A percentile compares a stretch with the other conserved stretches of the same genome.
Evolutionary conservation across 208 protist species (phyloP).

Genomic region (Leishmania aethiopica): DNA sequence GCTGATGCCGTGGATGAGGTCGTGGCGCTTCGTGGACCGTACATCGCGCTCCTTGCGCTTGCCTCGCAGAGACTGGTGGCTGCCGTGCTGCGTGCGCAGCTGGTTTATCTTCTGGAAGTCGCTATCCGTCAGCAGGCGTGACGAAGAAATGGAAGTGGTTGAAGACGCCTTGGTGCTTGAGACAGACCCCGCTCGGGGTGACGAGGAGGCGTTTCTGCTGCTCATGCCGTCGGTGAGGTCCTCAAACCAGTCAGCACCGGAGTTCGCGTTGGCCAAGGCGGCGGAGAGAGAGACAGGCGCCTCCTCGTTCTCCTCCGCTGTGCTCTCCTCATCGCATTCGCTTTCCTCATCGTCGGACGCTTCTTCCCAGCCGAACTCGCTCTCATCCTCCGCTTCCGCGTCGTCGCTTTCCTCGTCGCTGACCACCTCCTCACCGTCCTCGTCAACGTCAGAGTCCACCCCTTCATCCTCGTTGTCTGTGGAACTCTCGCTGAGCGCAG

Average conservation of each 20-base stretch:
- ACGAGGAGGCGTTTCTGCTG: conserved; percentile 17
- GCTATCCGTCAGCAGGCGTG: conserved; percentile 77
- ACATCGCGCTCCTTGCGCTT: conserved; percentile 72
- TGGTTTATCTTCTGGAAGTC: conserved; percentile 87
- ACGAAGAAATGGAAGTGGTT: conserved; percentile 44
- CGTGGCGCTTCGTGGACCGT: conserved; percentile 50
- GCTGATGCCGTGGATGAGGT: conserved; percentile 84
- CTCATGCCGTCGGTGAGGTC: conserved; percentile 37
- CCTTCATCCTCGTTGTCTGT: neutral
- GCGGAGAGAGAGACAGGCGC: conserved; percentile 34
- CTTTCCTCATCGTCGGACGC: conserved; percentile 26
- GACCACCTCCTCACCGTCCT: conserved; percentile 3
- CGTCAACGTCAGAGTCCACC: neutral
- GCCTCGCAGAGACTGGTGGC: conserved; percentile 71
- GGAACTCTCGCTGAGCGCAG: neutral
- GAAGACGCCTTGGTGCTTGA: conserved; percentile 41
- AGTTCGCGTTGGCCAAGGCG: conserved; percentile 19
- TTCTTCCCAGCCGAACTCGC: conserved; percentile 28
- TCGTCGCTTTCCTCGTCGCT: conserved; percentile 32
- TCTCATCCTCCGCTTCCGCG: conserved; percentile 24
- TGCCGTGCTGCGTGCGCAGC: conserved; percentile 72
- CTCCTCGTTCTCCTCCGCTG: conserved; percentile 32
- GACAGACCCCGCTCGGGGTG: conserved; percentile 30
- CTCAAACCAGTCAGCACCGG: conserved; percentile 69
- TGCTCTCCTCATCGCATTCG: conserved; percentile 29